Evolutionary conservation across 1,139 yeast genomes (phyloP), one percentile per base, ranked within the genome.

Genomic region (Yamadazyma conglobata): DNA sequence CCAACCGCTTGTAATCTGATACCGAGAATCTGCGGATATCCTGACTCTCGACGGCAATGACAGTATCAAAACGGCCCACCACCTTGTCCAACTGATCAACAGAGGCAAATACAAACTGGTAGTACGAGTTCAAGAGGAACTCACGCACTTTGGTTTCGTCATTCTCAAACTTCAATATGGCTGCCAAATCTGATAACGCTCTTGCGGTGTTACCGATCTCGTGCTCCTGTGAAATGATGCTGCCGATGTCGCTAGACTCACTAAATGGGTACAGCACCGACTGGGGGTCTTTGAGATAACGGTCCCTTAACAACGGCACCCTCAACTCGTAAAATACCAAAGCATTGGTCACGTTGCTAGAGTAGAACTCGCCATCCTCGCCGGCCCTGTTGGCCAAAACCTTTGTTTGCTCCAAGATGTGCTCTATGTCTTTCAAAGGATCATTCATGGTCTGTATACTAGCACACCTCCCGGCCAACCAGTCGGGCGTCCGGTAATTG

Each of bases 341-440:
- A n/a, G 39, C 39, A 24, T 28, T 25, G 6, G 18, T 13, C 2
- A 38, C 27, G 5, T 27, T 27, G 3, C 23, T 12, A 11, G 27
- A 12, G 22, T 26, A 32, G 20, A 24, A 24, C 10, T 31, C 22
- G 1, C 71, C 73, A 2, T 52, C 56, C n/a, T 63, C 43, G 0
- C 52, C 59, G 25, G 71, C 33, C 2, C 38, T 22, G 2, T 38
- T 33, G 0, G 76, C 66, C 9, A 70, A 36, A 1, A 35, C 31
- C 14, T 52, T 58, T 9, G 68, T 70, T 28, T 52, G 31, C 1
- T 25, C 24, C 10, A 70, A 47, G 2, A 57, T 36, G 3, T 31
- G 22, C 1, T 34, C 31, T 3, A 35, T 31, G n/a, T 24, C n/a
- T 12, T 27, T 24, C 10, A 37, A 28, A 5, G 34, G 39, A 13